phyloP scores from a whole-genome alignment of 2,329 filamentous ascomycete species.

The Dactylonectria macrodidyma region DNA sequence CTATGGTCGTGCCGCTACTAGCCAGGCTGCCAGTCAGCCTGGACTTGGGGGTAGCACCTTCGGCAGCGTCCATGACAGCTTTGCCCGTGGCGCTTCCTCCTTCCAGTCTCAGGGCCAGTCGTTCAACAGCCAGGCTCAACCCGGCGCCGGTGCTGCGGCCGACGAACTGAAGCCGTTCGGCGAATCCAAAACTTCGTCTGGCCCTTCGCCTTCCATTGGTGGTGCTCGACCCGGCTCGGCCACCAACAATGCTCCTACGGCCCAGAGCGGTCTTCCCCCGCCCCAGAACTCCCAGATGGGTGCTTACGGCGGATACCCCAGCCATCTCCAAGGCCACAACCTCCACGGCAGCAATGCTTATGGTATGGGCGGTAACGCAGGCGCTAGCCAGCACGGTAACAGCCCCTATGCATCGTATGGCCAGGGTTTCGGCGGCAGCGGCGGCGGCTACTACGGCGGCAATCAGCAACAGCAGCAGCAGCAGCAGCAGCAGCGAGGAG shows the following conservation, averaged over 20 bases:
- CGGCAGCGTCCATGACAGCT: slow-evolving; percentile 69
- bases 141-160: slow-evolving; percentile 56
- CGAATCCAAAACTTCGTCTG: slow-evolving; percentile 67
- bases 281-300: slow-evolving; percentile 70
- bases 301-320: slow-evolving; percentile 70
- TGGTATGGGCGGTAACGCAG: slow-evolving; percentile 66
- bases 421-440: slow-evolving; percentile 63
- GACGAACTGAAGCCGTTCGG: slow-evolving; percentile 74
- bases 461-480: slow-evolving; percentile 56
- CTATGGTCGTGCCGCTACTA: slow-evolving; percentile 66
- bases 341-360: slow-evolving; percentile 70
- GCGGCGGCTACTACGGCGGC: slow-evolving; percentile 62
- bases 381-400: slow-evolving; percentile 66
- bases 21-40: slow-evolving; percentile 65
- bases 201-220: slow-evolving; percentile 70
- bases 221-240: slow-evolving; percentile 72
- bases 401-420: slow-evolving; percentile 69
- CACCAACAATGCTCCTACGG: slow-evolving; percentile 65
- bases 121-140: slow-evolving; percentile 67
- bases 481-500: slow-evolving; percentile 63
- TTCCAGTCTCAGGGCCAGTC: slow-evolving; percentile 71
- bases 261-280: slow-evolving; percentile 68
- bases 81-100: slow-evolving; percentile 65
- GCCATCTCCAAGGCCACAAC: slow-evolving; percentile 67
- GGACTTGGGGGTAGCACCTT: slow-evolving; percentile 67